Evolutionary conservation across 345 rosid genomes (phyloP).

Genomic region (Schrenkiella parvula): DNA sequence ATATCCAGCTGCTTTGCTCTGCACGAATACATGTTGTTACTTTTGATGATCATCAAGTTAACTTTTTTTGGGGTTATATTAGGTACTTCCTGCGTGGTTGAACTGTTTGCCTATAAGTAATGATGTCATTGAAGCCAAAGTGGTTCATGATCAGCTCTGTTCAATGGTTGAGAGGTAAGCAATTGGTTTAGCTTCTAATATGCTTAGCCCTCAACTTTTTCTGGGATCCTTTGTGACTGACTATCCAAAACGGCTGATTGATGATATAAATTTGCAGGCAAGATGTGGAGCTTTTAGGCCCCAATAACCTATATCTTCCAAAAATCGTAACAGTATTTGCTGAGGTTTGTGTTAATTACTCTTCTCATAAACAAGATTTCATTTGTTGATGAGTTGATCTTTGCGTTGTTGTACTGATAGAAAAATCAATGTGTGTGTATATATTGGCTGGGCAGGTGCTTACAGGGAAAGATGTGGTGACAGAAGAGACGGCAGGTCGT

Average conservation of each 20-base stretch:
- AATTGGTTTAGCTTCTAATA: neutral
- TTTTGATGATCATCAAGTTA: neutral
- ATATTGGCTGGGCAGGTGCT: conserved; percentile 49
- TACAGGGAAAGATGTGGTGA: conserved; percentile 90
- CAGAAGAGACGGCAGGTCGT: conserved; percentile 72
- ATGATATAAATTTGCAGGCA: conserved; percentile 53
- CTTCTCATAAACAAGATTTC: neutral
- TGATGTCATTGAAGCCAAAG: conserved; percentile 95
- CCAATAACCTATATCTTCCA: conserved; percentile 82
- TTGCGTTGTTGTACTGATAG: neutral
- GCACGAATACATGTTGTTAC: neutral
- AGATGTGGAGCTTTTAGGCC: conserved; percentile 77
- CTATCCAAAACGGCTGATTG: conserved; percentile 5
- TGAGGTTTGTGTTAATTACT: conserved; percentile 51
- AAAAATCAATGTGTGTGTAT: neutral
- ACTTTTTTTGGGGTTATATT: neutral
- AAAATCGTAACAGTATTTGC: conserved; percentile 86
- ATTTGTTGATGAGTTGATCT: neutral
- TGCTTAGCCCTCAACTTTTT: neutral
- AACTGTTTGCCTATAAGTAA: conserved; percentile 93
- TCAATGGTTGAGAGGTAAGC: conserved; percentile 89
- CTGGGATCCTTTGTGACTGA: neutral
- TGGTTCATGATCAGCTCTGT: conserved; percentile 96
- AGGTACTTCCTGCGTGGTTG: conserved; percentile 98
- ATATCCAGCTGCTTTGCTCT: neutral